These are phyloP conservation scores for Saturnispora bothae DNA, from an alignment of 805 yeast species.

Conservation along the genomic window DNA sequence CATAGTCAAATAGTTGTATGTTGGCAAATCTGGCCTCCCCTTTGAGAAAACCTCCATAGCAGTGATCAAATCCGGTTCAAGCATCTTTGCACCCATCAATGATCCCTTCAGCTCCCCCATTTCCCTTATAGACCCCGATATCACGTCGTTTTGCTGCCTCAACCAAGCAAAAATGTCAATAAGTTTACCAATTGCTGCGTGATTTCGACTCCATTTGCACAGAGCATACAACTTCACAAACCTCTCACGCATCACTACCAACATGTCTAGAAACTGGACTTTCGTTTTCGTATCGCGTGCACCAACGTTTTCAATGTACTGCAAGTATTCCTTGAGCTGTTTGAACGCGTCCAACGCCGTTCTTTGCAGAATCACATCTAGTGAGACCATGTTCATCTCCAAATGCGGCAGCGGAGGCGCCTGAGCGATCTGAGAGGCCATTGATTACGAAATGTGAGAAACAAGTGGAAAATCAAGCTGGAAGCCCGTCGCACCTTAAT, in stretches of 20 bases:
- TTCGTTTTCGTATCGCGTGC: constrained; percentile 56
- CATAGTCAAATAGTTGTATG: constrained; percentile 45
- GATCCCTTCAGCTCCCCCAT: constrained; percentile 59
- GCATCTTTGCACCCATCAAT: constrained; percentile 80
- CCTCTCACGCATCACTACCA: constrained; percentile 70
- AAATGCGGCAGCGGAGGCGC: constrained; percentile 50
- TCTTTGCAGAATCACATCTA: constrained; percentile 47
- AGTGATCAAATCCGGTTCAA: constrained; percentile 83
- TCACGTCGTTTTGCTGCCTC: constrained; percentile 59
- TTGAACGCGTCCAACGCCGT: constrained; percentile 53
- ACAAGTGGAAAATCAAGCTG: no score
- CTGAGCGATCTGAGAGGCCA: neutral
- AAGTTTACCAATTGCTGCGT: constrained; percentile 59
- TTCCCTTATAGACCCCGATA: constrained; percentile 56
- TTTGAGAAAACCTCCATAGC: constrained; percentile 73
- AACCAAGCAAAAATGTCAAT: constrained; percentile 88
- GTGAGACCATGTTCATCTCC: constrained; percentile 56
- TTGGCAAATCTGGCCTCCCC: constrained; percentile 67
- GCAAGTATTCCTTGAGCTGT: constrained; percentile 50
- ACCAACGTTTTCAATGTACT: constrained; percentile 39
- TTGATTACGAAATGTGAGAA: no score
- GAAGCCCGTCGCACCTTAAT: no score
- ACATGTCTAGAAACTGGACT: constrained; percentile 52
- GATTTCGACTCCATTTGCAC: constrained; percentile 76
- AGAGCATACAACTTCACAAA: constrained; percentile 77